phyloP scores from a whole-genome alignment of 1,139 yeast species.

The Zhuliangozyma blackwelliae region DNA sequence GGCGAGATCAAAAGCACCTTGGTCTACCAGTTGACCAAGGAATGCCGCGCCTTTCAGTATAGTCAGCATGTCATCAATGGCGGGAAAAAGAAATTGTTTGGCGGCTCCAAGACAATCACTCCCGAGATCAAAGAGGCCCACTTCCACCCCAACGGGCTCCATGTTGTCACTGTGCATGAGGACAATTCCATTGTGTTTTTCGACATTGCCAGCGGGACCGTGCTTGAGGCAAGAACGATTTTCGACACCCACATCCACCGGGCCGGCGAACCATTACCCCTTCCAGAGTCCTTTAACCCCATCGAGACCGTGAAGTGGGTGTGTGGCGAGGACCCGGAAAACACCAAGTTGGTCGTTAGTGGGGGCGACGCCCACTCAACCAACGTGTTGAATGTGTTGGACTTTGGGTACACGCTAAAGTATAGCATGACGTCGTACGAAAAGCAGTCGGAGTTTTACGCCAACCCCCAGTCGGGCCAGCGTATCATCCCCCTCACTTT shows the following conservation, averaged over 20 bases:
- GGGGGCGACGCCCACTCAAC: conserved; percentile 60
- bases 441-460: conserved; percentile 73
- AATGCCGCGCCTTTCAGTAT: conserved; percentile 29
- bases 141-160: conserved; percentile 93
- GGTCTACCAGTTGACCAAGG: conserved; percentile 48
- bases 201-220: conserved; percentile 78
- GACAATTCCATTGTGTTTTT: conserved; percentile 88
- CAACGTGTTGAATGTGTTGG: conserved; percentile 59
- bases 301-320: conserved; percentile 59
- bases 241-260: conserved; percentile 62
- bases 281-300: conserved; percentile 22
- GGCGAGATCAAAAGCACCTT: conserved; percentile 55
- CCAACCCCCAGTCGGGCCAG: conserved; percentile 51
- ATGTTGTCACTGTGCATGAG: conserved; percentile 69
- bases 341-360: conserved; percentile 65
- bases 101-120: conserved; percentile 34
- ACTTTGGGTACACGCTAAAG: conserved; percentile 77
- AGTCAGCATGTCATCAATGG: conserved; percentile 32
- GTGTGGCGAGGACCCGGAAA: conserved; percentile 76
- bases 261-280: conserved; percentile 32
- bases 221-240: conserved; percentile 70
- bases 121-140: conserved; percentile 60
- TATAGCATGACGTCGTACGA: conserved; percentile 79
- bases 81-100: conserved; percentile 41
- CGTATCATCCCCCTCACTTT: conserved; percentile 29